These are phyloP conservation scores for Tuber indicum DNA, from an alignment of 495 filamentous ascomycete species.

Conservation along the genomic window DNA sequence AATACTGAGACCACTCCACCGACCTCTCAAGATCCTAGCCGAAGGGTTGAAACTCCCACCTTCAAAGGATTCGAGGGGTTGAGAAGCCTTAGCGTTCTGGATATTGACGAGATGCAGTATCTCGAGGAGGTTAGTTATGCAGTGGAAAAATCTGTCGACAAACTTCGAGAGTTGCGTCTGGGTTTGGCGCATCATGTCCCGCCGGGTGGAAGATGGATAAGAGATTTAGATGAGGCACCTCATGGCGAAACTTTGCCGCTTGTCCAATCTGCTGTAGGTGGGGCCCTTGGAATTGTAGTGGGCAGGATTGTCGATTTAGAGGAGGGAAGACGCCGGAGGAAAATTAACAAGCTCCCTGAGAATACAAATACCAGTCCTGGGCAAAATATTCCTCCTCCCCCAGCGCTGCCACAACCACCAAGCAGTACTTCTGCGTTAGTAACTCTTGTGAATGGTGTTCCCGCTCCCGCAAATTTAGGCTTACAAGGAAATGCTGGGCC, in stretches of 20 bases:
- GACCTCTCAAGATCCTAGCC: constrained; percentile 33
- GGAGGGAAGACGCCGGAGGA: constrained; percentile 23
- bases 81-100: constrained; percentile 72
- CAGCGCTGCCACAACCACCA: background rate
- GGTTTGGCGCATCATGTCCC: constrained; percentile 60
- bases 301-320: constrained; percentile 58
- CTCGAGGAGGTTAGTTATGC: constrained; percentile 82
- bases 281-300: constrained; percentile 66
- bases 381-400: background rate
- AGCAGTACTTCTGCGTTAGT: constrained; percentile 13
- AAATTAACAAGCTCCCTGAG: constrained; percentile 11
- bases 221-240: constrained; percentile 33
- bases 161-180: constrained; percentile 68
- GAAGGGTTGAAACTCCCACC: constrained; percentile 68
- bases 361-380: constrained; percentile 3
- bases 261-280: constrained; percentile 50
- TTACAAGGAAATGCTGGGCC: constrained; percentile 17
- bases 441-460: constrained; percentile 15
- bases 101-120: constrained; percentile 83
- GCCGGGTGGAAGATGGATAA: constrained; percentile 24
- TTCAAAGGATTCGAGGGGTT: constrained; percentile 79
- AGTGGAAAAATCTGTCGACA: constrained; percentile 63
- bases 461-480: constrained; percentile 18
- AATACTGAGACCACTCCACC: constrained; percentile 50
- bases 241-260: constrained; percentile 42